Evolutionary conservation across 371 early-diverging fungal species (phyloP).

Genomic region (Mortierella sp.): DNA sequence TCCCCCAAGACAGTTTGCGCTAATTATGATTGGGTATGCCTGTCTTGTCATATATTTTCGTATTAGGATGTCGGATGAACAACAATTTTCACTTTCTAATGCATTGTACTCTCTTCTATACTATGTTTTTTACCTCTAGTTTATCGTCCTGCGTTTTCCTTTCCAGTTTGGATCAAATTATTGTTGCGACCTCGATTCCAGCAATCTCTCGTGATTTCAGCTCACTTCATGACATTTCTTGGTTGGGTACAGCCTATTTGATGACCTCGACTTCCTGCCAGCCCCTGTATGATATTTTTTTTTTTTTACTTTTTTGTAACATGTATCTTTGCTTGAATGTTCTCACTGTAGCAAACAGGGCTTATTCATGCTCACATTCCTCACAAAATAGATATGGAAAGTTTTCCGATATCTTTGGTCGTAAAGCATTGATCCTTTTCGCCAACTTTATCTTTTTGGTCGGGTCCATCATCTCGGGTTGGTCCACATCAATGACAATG

Average conservation of each 20-base stretch:
- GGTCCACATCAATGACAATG: slow-evolving; percentile 62
- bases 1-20: too few species aligned
- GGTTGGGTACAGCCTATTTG: slow-evolving; percentile 83
- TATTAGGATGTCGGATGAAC: too few species aligned
- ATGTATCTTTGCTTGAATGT: too few species aligned
- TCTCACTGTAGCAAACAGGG: too few species aligned
- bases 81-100: too few species aligned
- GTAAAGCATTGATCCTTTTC: slow-evolving; percentile 67
- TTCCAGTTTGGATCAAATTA: slow-evolving; percentile 77
- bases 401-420: slow-evolving; percentile 78
- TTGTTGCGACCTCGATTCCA: slow-evolving; percentile 83
- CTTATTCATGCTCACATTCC: too few species aligned
- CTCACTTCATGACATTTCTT: slow-evolving; percentile 70
- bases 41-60: too few species aligned
- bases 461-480: slow-evolving; percentile 71
- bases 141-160: slow-evolving; percentile 57
- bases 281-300: too few species aligned
- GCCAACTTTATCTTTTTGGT: slow-evolving; percentile 67
- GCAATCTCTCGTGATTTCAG: slow-evolving; percentile 83
- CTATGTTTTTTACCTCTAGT: too few species aligned
- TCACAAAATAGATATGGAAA: slow-evolving; percentile 64
- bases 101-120: too few species aligned
- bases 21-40: too few species aligned
- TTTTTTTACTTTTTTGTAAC: too few species aligned
- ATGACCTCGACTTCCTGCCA: slow-evolving; percentile 81